Percentiles rank a stretch among this genome's conserved stretches.
Conservation (phyloP, 1,284 basidiomycete species). For the Puccinia horiana region DNA sequence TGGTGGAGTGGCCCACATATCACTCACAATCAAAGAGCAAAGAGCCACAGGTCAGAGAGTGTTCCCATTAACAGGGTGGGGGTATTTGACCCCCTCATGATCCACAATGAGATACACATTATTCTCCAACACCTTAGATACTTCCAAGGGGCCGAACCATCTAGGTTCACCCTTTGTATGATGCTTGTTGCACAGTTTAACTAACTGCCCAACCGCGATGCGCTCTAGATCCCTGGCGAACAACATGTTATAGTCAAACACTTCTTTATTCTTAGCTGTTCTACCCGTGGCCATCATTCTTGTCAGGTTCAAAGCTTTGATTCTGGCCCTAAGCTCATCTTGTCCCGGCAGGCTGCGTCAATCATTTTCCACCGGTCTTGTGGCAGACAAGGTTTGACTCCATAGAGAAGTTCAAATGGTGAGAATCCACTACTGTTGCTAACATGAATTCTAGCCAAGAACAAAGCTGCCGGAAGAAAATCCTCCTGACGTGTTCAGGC, state of each 20-base stretch:
- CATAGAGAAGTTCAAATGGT: no score
- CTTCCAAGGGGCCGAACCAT: conserved; percentile 1
- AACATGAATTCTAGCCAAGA: no score
- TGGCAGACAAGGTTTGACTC: no score
- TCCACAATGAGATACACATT: not conserved
- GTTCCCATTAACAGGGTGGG: no score
- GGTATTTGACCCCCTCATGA: not conserved
- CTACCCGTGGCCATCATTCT: not conserved
- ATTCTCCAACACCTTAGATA: not conserved
- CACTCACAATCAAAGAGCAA: no score
- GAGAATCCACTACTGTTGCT: no score
- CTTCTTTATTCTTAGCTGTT: not conserved
- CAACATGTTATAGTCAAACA: no score
- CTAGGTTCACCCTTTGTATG: conserved; percentile 15
- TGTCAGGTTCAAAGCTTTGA: not conserved
- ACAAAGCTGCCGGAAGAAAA: no score
- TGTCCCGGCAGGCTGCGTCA: no score
- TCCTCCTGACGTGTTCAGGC: not conserved
- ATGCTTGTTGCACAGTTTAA: not conserved
- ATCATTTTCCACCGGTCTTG: no score
- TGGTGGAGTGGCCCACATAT: not conserved
- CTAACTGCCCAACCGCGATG: not conserved
- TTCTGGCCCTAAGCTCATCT: not conserved
- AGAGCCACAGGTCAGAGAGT: no score
- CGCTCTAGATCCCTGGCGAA: not conserved